Evolutionary conservation across 2,329 filamentous ascomycete species (phyloP), one percentile per base, ranked within the genome.

Genomic region (Harringtonia aguacate): DNA sequence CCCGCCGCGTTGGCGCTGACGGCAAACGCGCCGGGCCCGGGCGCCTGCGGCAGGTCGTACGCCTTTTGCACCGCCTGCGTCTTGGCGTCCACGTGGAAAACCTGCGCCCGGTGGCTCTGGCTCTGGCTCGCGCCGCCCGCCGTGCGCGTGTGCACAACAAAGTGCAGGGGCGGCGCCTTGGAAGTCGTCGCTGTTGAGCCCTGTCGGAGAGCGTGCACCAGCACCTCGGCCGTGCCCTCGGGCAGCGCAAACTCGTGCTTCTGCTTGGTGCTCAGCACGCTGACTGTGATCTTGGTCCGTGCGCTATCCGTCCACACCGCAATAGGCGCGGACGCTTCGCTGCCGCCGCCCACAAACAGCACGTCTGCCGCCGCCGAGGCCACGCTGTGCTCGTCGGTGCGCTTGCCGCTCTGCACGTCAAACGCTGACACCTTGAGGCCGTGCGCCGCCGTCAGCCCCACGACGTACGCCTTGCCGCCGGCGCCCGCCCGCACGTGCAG

Each of bases 111-210:
- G 30, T 51, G 50, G 31, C 22, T 21, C 20, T 13, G 29, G 68
- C 84, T 86, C 57, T 89, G 85, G 18, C 79, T 79, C 3, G 68
- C 68, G 17, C 78, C 79, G 3, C 68, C 68, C 30, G 69, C 69
- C 1, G 86, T 86, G 53, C 81, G 73, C 53, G 79, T 87, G 53
- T 95, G 85, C 6, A 95, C 84, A 28, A 95, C 67, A 65, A 95
- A 94, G 65, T 94, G 87, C 31, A 86, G 72, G 37, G 79, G 70
- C 4, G 85, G 82, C 44, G 79, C 70, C 41, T 85, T 68, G 8
- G 4, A 62, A 60, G 15, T 66, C 59, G 4, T 73, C 68, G 17
- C 67, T 68, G 7, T 64, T 55, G 18, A 67, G 59, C 22, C 80
- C 62, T 17, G 68, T 34, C 34, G 40, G 13, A 45, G 37, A 2